Evolutionary conservation across 1,284 basidiomycete species (phyloP), one percentile per base, ranked within the genome.

Genomic region (Tilletia walkeri): DNA sequence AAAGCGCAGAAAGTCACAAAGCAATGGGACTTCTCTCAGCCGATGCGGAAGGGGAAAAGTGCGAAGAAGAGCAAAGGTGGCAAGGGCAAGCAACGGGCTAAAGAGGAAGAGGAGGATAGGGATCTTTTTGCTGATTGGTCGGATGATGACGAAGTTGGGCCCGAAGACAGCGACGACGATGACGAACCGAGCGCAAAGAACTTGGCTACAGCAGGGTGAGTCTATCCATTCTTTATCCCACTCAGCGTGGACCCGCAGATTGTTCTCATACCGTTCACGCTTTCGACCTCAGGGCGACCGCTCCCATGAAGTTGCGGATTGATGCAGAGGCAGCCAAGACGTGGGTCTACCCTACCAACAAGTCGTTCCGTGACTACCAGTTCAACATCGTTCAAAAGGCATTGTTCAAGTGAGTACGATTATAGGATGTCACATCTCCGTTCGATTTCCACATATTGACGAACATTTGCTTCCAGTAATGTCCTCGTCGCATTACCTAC

Each of bases 401-500:
- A 78, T 87, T 99, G 39, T 94, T 92, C 71, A 53, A 73, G 66
- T 68, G 47, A 36, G 69, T 65, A 9, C n/a, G 54, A 34, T 20
- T n/a, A 10, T 41, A 30, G 24, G 24, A 30, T 30, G 24, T 30
- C 24, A 30, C 24, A 2, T 30, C 2, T 30, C 24, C 24, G 24
- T 30, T 30, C 24, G 24, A 30, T 30, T 30, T 30, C 24, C 59
- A 18, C 16, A 36, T 1, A 6, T 20, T 34, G 20, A 63, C 36
- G 45, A 1, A 4, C 9, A 34, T 18, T 34, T 10, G 30, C 61
- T 34, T 56, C 16, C 78, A 92, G 97, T 66, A 99, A 99, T 80
- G 93, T 93, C 2, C 88, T 99, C 3, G 95, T 98, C 30, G 92
- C 94, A 0, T 86, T 99, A 12, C 96, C 96, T 0, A 99, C 96